Evolutionary conservation across 352 stramenopile genomes (phyloP).

Genomic region (Phytopythium aichiense): DNA sequence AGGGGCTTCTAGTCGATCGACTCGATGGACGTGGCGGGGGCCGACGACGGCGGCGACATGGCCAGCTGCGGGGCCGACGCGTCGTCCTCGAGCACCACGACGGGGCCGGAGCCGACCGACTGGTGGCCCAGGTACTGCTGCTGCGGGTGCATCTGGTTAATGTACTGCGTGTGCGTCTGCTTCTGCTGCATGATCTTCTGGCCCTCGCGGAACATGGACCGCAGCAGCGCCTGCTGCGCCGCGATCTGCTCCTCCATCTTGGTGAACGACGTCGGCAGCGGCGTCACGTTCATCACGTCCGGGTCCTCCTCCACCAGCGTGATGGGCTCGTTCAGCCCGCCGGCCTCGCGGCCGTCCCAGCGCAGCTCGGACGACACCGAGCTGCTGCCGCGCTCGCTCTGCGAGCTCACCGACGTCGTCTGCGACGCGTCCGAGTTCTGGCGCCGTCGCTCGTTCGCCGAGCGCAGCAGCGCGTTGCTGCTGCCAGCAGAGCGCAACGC

Average conservation of each 20-base stretch:
- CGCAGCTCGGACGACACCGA: conserved; percentile 20
- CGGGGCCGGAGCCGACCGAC: conserved; percentile 6
- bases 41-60: conserved; percentile 19
- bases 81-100: conserved; percentile 21
- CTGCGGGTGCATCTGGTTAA: conserved; percentile 22
- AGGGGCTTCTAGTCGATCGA: conserved; percentile 34
- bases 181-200: conserved; percentile 73
- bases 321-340: conserved; percentile 13
- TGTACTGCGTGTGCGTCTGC: conserved; percentile 15
- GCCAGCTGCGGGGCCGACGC: conserved; percentile 7
- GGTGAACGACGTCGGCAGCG: conserved; percentile 60
- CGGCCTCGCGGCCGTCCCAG: conserved; percentile 12
- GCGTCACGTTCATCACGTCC: conserved; percentile 31
- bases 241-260: conserved; percentile 82
- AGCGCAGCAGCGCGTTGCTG: conserved; percentile 7
- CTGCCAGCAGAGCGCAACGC: conserved; percentile 6
- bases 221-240: conserved; percentile 61
- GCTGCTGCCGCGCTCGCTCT: conserved; percentile 30
- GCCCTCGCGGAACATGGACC: conserved; percentile 70
- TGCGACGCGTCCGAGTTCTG: conserved; percentile 41
- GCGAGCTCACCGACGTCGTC: conserved; percentile 25
- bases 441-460: conserved; percentile 24
- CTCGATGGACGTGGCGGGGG: conserved; percentile 12
- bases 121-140: conserved; percentile 36
- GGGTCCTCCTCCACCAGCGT: conserved; percentile 38